These are phyloP conservation scores for Vicia villosa DNA, from an alignment of 306 rosid genomes.

Conservation along the genomic window DNA sequence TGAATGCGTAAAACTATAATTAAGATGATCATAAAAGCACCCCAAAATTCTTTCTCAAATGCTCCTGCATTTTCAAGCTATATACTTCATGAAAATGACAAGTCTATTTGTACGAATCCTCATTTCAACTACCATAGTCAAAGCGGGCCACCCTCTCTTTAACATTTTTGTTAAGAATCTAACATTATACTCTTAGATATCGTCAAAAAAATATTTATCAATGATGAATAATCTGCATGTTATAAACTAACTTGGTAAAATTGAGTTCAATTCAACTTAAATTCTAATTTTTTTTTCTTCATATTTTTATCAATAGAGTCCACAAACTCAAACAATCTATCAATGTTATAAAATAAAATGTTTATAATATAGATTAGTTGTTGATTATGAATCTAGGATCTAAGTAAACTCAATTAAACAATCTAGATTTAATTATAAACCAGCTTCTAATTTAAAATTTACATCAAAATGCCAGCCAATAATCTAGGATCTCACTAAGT, in stretches of 20 bases:
- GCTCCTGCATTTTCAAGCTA: neutral
- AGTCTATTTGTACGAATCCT: neutral
- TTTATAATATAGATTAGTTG: no score
- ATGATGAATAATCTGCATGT: no score
- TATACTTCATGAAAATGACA: neutral
- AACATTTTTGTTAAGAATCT: neutral
- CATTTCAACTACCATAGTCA: neutral
- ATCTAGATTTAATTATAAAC: neutral
- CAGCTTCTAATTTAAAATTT: neutral
- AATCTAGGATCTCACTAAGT: constrained; percentile 21
- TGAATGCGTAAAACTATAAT: neutral
- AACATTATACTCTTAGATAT: neutral
- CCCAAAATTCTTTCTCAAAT: neutral
- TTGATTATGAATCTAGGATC: no score
- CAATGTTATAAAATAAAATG: no score
- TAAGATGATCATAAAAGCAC: neutral
- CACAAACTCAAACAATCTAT: no score
- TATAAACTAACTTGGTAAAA: no score
- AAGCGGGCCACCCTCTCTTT: neutral
- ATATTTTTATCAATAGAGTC: no score
- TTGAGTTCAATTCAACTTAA: no score
- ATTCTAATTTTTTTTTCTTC: no score
- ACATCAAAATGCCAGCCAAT: neutral
- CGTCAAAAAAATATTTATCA: no score
- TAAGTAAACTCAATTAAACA: constrained; percentile 14